Percentiles rank a stretch among this genome's conserved stretches.
These are phyloP conservation scores for Ophidiomyces ophidiicola DNA, from an alignment of 2,329 filamentous ascomycete species.

Conservation along the genomic window DNA sequence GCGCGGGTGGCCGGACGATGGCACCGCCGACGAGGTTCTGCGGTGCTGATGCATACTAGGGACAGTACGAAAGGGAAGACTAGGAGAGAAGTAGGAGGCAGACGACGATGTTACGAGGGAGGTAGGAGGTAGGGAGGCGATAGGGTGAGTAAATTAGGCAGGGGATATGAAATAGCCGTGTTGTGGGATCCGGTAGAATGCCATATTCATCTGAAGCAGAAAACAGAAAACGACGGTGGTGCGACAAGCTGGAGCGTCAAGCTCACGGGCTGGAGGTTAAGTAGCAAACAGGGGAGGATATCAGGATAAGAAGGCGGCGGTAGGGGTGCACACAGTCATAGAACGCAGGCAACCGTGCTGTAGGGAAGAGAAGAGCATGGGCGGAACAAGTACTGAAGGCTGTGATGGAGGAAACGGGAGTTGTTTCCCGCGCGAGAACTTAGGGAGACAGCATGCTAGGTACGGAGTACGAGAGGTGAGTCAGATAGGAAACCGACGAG, in stretches of 20 bases:
- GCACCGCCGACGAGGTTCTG: slow-evolving; percentile 57
- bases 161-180: slow-evolving; percentile 23
- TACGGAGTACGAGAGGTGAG: no score
- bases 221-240: slow-evolving; percentile 4
- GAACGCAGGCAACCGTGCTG: no score
- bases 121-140: slow-evolving; percentile 14
- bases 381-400: no score
- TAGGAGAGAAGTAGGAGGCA: neutral
- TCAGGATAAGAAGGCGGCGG: neutral
- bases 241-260: slow-evolving; percentile 1
- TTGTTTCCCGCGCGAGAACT: no score
- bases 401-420: no score
- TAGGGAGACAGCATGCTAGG: no score
- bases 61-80: slow-evolving; percentile 4
- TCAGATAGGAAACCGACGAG: no score
- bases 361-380: no score
- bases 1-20: slow-evolving; percentile 60
- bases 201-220: slow-evolving; percentile 28
- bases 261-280: neutral
- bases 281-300: slow-evolving; percentile 1
- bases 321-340: neutral
- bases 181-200: slow-evolving; percentile 21
- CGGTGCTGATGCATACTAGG: slow-evolving; percentile 81
- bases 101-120: slow-evolving; percentile 1
- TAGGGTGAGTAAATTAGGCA: slow-evolving; percentile 24